Base-by-base conservation (phyloP, 176 grass and related monocot genomes). In the Oryza punctata region DNA sequence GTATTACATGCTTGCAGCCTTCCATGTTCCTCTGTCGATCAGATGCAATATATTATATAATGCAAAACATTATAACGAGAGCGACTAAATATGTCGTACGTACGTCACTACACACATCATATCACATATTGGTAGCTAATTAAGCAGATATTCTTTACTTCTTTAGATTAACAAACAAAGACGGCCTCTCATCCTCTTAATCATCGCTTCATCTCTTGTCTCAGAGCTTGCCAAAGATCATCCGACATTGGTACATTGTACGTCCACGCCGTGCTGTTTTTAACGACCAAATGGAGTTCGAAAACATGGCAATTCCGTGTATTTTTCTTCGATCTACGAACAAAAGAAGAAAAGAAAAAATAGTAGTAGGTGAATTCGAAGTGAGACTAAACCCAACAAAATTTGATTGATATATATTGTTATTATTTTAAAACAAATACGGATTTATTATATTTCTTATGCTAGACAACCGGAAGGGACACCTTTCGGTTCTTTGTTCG, bases 171-270 rank as follows among this genome's bases (percentile, higher is more conserved):
- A 29, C 27, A 21, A 75, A 54, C 26, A 75, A 75, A 50, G 16
- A 75, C 0, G 33, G 27, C 73, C 35, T 45, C 83, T 8, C n/a
- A 11, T 59, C 73, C 32, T 18, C 57, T 46, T 32, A 71, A 61
- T 61, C n/a, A 61, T 61, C n/a, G 0, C n/a, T n/a, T 61, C 24
- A 1, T 61, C 54, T n/a, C 57, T 67, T 29, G 46, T 5, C 6
- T 21, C 1, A 25, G 16, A 25, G 4, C 72, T 54, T 63, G 49
- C 76, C 67, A 72, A 35, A 86, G 73, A 63, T 77, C 32, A 27
- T 72, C 30, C 50, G 61, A 37, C 75, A 64, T 50, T 50, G 76
- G 18, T 79, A 90, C 78, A 70, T 38, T 89, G 73, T 63, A 40
- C 47, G 46, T 40, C 72, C 83, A 73, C 10, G 46, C 33, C 19